These are phyloP conservation scores for Epichloe uncinata DNA, from an alignment of 2,329 filamentous ascomycete genomes.

Conservation along the genomic window DNA sequence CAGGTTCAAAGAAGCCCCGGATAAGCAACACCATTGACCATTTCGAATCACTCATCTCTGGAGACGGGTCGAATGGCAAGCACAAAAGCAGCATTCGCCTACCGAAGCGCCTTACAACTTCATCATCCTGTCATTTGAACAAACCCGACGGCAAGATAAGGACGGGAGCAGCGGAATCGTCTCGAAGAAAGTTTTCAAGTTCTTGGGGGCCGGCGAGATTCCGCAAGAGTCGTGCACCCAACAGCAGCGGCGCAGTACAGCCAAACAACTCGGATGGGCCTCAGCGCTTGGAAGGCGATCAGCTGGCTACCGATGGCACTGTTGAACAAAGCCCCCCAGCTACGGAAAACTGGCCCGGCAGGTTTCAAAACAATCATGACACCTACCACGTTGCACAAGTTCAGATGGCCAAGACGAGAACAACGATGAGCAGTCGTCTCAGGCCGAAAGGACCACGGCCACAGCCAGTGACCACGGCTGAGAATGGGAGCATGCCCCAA, in stretches of 20 bases:
- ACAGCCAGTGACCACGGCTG: neutral
- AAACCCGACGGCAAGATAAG: neutral
- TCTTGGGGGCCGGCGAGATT: conserved; percentile 5
- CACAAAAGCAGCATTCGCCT: neutral
- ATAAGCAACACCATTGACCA: conserved; percentile 5
- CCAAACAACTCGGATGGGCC: neutral
- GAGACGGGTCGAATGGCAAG: neutral
- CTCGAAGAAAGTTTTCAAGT: conserved; percentile 2
- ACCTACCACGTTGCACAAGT: neutral
- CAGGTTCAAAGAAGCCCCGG: neutral
- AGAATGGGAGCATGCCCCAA: neutral
- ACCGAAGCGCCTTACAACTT: neutral
- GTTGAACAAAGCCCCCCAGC: neutral
- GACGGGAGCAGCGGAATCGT: neutral
- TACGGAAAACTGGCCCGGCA: neutral
- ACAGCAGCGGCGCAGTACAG: neutral
- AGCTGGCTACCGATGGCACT: neutral
- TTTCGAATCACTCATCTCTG: conserved; percentile 5
- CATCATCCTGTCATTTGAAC: conserved; percentile 1
- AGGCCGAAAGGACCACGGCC: neutral
- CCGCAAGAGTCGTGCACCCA: neutral
- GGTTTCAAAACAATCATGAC: neutral
- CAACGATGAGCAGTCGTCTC: neutral
- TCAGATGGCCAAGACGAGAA: neutral
- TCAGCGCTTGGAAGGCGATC: neutral